These are phyloP conservation scores for Elsinoe batatas DNA, from an alignment of 2,329 filamentous ascomycete species.

Conservation along the genomic window DNA sequence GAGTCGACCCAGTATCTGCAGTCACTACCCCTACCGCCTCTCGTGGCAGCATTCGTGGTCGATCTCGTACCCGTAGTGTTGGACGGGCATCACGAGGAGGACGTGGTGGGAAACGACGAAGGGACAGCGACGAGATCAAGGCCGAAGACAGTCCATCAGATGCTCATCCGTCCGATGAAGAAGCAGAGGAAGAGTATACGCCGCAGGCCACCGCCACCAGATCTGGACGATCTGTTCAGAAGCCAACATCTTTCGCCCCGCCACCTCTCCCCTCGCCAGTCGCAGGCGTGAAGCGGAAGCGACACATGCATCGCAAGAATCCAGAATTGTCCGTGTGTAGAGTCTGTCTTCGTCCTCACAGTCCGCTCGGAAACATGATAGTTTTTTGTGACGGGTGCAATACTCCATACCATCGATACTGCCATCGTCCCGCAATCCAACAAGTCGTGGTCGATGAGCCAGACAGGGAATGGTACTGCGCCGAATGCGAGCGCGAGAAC, in stretches of 20 bases:
- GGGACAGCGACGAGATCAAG: constrained; percentile 22
- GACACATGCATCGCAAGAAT: constrained; percentile 43
- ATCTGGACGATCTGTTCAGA: constrained; percentile 62
- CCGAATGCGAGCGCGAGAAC: constrained; percentile 46
- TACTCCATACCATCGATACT: constrained; percentile 69
- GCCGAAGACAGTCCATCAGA: constrained; percentile 26
- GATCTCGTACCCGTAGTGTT: background rate
- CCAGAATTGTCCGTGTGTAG: constrained; percentile 56
- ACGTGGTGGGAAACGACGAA: constrained; percentile 16
- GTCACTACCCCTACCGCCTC: constrained; percentile 1
- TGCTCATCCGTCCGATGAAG: constrained; percentile 31
- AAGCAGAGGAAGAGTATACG: constrained; percentile 33
- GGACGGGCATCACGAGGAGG: constrained; percentile 15
- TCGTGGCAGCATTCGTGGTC: background rate
- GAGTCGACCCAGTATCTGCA: background rate
- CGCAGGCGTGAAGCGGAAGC: constrained; percentile 45
- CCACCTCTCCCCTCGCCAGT: constrained; percentile 39
- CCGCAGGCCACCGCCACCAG: constrained; percentile 59
- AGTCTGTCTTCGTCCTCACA: constrained; percentile 61
- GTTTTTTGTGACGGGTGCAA: constrained; percentile 81
- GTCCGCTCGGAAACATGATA: constrained; percentile 65
- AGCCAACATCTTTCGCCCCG: constrained; percentile 54
- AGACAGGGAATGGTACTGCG: constrained; percentile 63
- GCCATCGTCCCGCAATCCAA: constrained; percentile 66
- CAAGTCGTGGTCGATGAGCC: constrained; percentile 57